Percentiles rank a stretch among this genome's conserved stretches.
These are phyloP conservation scores for Colletotrichum brevisporum DNA, from an alignment of 2,329 filamentous ascomycete species.

Conservation along the genomic window DNA sequence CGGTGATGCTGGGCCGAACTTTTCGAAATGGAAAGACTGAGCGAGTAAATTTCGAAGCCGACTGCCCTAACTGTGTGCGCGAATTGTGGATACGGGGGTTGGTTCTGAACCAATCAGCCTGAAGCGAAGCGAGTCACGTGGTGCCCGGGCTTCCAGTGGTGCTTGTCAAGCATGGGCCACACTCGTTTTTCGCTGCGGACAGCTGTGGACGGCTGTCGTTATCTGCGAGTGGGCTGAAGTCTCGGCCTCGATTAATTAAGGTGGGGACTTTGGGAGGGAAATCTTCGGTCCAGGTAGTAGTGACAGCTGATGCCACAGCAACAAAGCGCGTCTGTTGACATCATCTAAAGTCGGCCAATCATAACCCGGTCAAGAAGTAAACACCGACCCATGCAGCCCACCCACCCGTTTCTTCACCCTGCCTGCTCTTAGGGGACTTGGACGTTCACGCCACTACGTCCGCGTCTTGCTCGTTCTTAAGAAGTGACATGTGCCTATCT, in stretches of 20 bases:
- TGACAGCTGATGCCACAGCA: slow-evolving; percentile 37
- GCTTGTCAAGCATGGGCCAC: no score
- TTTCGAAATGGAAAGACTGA: slow-evolving; percentile 25
- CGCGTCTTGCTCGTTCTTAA: slow-evolving; percentile 36
- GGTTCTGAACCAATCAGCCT: no score
- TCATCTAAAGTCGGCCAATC: slow-evolving; percentile 26
- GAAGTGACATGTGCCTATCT: slow-evolving; percentile 33
- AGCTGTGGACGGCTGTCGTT: no score
- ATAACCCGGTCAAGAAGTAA: slow-evolving; percentile 26
- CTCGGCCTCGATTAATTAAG: background rate
- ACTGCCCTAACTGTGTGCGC: slow-evolving; percentile 9
- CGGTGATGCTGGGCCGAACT: slow-evolving; percentile 36
- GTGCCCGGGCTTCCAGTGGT: no score
- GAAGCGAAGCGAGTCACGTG: no score
- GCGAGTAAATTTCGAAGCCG: no score
- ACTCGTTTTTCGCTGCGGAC: no score
- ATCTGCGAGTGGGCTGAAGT: no score
- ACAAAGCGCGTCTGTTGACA: slow-evolving; percentile 39
- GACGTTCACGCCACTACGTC: slow-evolving; percentile 41
- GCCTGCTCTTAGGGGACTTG: slow-evolving; percentile 36
- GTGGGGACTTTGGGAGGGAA: background rate
- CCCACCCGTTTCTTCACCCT: slow-evolving; percentile 38
- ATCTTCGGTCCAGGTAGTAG: slow-evolving; percentile 14
- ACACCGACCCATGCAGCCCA: slow-evolving; percentile 36
- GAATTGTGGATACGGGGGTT: no score